Base-by-base conservation (phyloP, 495 filamentous ascomycete genomes). In the Xylaria curta region DNA sequence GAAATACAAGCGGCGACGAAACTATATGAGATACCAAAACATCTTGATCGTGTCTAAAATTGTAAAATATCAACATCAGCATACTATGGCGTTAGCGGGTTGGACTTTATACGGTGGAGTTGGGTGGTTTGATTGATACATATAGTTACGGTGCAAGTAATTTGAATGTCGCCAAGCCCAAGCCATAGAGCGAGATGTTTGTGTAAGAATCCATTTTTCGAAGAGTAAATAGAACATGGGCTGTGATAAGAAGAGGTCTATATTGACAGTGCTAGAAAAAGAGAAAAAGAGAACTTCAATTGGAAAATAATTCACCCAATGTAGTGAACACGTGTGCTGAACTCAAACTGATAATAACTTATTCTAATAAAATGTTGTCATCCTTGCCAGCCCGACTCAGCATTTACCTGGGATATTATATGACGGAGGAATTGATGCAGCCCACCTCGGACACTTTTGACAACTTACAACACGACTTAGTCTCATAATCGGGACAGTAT, bases 391-490 rank as follows among this genome's bases (percentile, higher is more conserved):
- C 19, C 19, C 2, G 1, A 12, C 31, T 38, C 36, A 8, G 36
- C 36, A 8, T 38, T 38, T 38, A 1, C 36, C 36, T 38, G 36
- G 36, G 36, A 5, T 8, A 13, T 13, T 1, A 42, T 10, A 33
- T 24, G 10, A 17, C 65, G 65, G 65, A 44, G 19, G 65, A 68
- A 68, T 44, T 56, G 63, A 47, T 65, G 62, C 44, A 8, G n/a
- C 19, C 62, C 24, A 24, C 44, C 38, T 40, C 65, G 65, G 65
- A 68, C 36, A 68, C 65, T 68, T 68, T 68, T 36, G 10, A 24
- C 33, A 58, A 66, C n/a, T 36, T 26, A 3, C 51, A 49, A 24
- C 46, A 40, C 10, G 17, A 38, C 58, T 33, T 60, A 38, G 33
- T 21, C 21, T 33, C 8, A 12, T 7, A 44, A 2, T 54, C 65